Evolutionary conservation across 2,329 filamentous ascomycete genomes (phyloP), one percentile per base, ranked within the genome.

Genomic region (Aureobasidium sp.): DNA sequence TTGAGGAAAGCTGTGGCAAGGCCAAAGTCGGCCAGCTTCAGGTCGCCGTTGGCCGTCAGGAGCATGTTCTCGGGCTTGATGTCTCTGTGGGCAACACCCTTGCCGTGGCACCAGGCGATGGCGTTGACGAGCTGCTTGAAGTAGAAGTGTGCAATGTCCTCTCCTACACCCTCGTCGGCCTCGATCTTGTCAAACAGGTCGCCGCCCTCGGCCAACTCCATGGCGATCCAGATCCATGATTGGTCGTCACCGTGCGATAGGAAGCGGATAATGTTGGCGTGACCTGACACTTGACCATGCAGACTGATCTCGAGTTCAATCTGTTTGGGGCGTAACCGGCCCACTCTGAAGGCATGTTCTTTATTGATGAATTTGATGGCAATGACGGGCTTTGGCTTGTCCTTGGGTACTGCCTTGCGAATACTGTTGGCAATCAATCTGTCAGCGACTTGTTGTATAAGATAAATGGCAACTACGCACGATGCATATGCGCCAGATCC

Each of bases 121-220:
- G 95, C 96, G 75, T 90, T 90, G 72, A 98, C 88, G 68, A 99
- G 87, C 81, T 99, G 96, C 3, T 91, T 88, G 78, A 99, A 99
- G 82, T 98, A 99, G 68, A 98, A 89, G 77, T 99, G 97, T 40
- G 96, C 95, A 75, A 99, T 94, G 76, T 98, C 93, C 78, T 97
- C 90, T 9, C 91, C 89, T n/a, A 98, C 94, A 55, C 96, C 96
- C 51, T 95, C 93, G 78, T 99, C 96, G 23, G 96, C 95, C 81
- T 99, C 97, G 72, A 99, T 98, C 84, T 99, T 99, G 88, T 99
- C 96, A 78, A 99, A 99, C 10, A 99, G 85, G 77, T 99, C 96
- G 15, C 96, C 96, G 48, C 96, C 96, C 73, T 97, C 93, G 53
- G 96, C 96, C 71, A 93, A 91, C 79, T 99, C 96, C 94, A 99